Evolutionary conservation across 2,329 filamentous ascomycete genomes (phyloP).

Genomic region (Venturia carpophila): DNA sequence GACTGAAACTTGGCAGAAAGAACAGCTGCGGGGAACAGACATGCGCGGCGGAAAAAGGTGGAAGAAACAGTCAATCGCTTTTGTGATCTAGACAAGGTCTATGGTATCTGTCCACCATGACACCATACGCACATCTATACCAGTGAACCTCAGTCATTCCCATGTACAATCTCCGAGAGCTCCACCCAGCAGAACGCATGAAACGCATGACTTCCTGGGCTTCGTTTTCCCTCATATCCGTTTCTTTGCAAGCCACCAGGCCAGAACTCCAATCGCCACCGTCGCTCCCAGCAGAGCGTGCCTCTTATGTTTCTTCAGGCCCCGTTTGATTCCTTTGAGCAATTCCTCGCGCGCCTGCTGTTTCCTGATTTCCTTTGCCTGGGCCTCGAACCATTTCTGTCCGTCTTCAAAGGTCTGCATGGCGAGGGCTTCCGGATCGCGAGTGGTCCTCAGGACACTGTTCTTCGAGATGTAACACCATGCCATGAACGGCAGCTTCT

Average conservation of each 20-base stretch:
- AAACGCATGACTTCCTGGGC: no score
- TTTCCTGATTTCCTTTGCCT: slow-evolving; percentile 63
- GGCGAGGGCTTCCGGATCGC: slow-evolving; percentile 35
- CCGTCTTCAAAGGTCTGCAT: slow-evolving; percentile 44
- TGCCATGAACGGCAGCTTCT: slow-evolving; percentile 52
- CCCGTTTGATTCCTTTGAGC: slow-evolving; percentile 30
- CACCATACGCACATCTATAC: background rate
- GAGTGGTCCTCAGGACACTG: slow-evolving; percentile 77
- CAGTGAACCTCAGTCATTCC: background rate
- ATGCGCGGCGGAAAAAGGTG: no score
- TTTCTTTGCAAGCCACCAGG: slow-evolving; percentile 26
- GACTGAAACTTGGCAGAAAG: no score
- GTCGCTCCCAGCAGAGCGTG: slow-evolving; percentile 51
- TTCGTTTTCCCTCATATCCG: background rate
- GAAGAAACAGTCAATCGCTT: background rate
- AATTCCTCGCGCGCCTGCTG: slow-evolving; percentile 51
- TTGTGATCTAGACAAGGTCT: background rate
- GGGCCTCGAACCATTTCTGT: slow-evolving; percentile 51
- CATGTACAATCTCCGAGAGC: background rate
- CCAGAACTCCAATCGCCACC: slow-evolving; percentile 35
- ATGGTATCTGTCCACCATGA: background rate
- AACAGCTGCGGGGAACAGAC: no score
- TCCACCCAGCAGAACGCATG: background rate
- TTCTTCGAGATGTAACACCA: slow-evolving; percentile 66
- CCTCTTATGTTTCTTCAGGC: slow-evolving; percentile 57